These are phyloP conservation scores for Microbotryomycetes sp. DNA, from an alignment of 1,284 basidiomycete species.

Conservation along the genomic window DNA sequence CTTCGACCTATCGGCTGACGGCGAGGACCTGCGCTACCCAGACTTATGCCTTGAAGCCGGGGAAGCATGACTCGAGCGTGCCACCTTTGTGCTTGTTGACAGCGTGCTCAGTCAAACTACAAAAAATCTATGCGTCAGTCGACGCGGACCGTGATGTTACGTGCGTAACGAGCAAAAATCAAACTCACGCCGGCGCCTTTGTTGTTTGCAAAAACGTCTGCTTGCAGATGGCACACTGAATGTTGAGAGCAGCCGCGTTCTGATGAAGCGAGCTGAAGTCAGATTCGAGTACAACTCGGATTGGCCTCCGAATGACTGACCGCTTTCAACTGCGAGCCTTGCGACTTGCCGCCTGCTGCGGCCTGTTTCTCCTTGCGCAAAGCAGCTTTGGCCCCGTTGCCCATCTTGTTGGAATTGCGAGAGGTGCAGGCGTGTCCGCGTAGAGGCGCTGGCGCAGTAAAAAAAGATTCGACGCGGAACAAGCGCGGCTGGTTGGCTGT, in stretches of 20 bases:
- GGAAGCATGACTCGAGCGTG: neutral
- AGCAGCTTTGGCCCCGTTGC: neutral
- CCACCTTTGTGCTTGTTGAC: conserved; percentile 6
- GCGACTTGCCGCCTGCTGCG: neutral
- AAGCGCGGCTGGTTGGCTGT: too few species aligned
- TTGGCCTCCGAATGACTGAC: neutral
- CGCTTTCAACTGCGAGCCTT: neutral
- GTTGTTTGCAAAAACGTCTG: conserved; percentile 47
- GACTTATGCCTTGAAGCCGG: neutral
- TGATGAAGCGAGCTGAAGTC: neutral
- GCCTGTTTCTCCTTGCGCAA: neutral
- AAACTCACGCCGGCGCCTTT: conserved; percentile 42
- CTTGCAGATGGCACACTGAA: conserved; percentile 46
- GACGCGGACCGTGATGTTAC: too few species aligned
- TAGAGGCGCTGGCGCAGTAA: too few species aligned
- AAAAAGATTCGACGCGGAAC: too few species aligned
- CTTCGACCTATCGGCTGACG: too few species aligned
- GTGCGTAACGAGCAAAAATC: neutral
- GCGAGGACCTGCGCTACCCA: too few species aligned
- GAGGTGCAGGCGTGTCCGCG: too few species aligned
- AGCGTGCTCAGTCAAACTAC: conserved; percentile 4
- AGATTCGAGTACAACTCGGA: neutral
- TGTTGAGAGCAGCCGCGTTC: conserved; percentile 43
- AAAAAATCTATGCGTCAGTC: neutral
- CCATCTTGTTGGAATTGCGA: neutral